phyloP scores from a whole-genome alignment of 2,329 filamentous ascomycete species.

The Aspergillus sp. region DNA sequence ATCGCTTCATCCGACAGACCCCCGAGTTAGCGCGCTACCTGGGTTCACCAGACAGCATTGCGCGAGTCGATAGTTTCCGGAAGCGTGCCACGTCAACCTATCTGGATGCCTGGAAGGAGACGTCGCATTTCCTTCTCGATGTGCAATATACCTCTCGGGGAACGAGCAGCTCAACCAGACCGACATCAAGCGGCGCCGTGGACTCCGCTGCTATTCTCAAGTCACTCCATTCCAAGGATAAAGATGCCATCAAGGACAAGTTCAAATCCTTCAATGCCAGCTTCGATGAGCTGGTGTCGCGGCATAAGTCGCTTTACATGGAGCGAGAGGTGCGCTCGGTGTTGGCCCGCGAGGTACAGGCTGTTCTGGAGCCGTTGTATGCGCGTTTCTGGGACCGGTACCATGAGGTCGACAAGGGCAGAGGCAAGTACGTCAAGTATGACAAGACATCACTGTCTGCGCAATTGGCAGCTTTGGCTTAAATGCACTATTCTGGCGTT shows the following conservation, averaged over 20 bases:
- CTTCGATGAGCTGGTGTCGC: conserved; percentile 81
- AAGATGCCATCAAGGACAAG: conserved; percentile 93
- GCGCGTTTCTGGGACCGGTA: conserved; percentile 95
- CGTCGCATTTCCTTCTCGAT: conserved; percentile 77
- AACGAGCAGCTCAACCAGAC: conserved; percentile 47
- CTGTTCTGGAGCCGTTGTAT: conserved; percentile 90
- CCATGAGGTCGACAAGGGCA: conserved; percentile 94
- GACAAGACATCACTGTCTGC: conserved; percentile 76
- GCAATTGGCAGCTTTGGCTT: conserved; percentile 39
- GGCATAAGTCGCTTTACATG: conserved; percentile 80
- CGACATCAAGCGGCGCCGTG: conserved; percentile 57
- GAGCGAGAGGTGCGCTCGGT: conserved; percentile 79
- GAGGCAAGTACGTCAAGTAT: conserved; percentile 97
- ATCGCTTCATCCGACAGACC: conserved; percentile 71
- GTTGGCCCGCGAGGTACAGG: conserved; percentile 77
- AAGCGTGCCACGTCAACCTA: conserved; percentile 81
- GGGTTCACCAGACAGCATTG: conserved; percentile 52
- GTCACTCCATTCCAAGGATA: conserved; percentile 77
- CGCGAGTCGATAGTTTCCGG: conserved; percentile 71
- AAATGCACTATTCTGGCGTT: neutral
- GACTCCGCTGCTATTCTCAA: conserved; percentile 83
- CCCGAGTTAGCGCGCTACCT: conserved; percentile 69
- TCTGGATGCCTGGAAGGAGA: conserved; percentile 79
- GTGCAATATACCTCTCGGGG: conserved; percentile 81
- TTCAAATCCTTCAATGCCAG: conserved; percentile 83